Evolutionary conservation across 805 yeast genomes (phyloP).

Genomic region (Phaffomyces antillensis): DNA sequence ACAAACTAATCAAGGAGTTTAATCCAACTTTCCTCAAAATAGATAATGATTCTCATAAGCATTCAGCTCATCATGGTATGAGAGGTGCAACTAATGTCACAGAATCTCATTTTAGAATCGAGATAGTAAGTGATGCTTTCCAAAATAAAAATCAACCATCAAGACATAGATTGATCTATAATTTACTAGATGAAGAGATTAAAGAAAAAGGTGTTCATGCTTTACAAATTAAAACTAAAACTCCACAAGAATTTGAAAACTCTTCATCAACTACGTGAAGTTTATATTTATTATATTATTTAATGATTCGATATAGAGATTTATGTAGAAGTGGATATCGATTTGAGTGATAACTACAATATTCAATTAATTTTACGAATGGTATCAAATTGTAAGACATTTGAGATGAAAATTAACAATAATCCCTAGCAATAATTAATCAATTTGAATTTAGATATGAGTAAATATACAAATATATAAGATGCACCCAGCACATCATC

Average conservation of each 20-base stretch:
- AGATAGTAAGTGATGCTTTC: conserved; percentile 64
- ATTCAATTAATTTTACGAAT: too few species aligned
- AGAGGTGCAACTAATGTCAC: conserved; percentile 60
- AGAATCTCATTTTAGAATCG: conserved; percentile 80
- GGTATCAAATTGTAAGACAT: too few species aligned
- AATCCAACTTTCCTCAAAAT: conserved; percentile 44
- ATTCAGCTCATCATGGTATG: conserved; percentile 80
- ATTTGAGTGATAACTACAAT: too few species aligned
- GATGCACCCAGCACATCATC: background rate
- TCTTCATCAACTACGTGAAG: background rate
- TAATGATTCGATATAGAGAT: background rate
- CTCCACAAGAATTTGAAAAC: conserved; percentile 44
- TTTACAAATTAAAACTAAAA: conserved; percentile 75
- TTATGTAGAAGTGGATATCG: background rate
- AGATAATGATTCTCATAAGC: conserved; percentile 79
- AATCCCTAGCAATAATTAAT: too few species aligned
- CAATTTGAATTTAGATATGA: too few species aligned
- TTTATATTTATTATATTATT: background rate
- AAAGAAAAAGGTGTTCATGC: conserved; percentile 76
- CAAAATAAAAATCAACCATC: conserved; percentile 57
- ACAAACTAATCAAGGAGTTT: conserved; percentile 16
- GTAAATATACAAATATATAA: too few species aligned
- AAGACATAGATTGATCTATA: conserved; percentile 74
- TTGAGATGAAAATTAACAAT: too few species aligned
- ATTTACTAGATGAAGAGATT: conserved; percentile 64